phyloP scores from a whole-genome alignment of 495 filamentous ascomycete species.

The Trichoderma reesei region DNA sequence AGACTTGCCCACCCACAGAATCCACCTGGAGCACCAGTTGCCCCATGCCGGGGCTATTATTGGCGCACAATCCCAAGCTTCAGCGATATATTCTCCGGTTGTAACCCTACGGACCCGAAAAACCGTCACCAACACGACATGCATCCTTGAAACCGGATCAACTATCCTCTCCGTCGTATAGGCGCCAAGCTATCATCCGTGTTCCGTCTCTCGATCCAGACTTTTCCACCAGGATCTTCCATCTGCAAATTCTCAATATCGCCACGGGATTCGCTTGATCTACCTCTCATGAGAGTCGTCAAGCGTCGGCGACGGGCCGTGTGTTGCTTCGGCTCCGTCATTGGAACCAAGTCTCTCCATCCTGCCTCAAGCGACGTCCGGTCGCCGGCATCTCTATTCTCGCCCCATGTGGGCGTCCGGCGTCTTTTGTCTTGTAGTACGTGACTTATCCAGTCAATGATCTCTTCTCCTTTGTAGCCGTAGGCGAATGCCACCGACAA shows the following conservation, averaged over 20 bases:
- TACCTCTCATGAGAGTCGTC: neutral
- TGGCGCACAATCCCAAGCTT: no score
- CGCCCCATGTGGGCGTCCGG: no score
- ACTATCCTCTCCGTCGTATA: neutral
- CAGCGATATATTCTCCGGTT: no score
- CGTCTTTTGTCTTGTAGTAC: no score
- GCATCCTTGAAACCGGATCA: no score
- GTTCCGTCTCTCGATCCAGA: neutral
- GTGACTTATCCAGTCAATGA: conserved; percentile 2
- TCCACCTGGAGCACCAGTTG: no score
- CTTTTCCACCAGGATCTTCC: neutral
- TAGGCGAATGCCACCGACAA: conserved; percentile 13
- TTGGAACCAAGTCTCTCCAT: neutral
- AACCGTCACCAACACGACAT: no score
- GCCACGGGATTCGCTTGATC: neutral
- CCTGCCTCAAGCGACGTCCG: neutral
- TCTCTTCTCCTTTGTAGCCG: conserved; percentile 2
- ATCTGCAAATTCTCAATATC: neutral
- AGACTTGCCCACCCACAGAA: no score
- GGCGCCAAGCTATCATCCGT: neutral
- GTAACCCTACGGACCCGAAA: no score
- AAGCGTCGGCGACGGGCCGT: neutral
- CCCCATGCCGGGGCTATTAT: no score
- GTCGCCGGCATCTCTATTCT: neutral
- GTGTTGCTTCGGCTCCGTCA: neutral